phyloP scores from a whole-genome alignment of 1,139 yeast genomes.

The Kluyveromyces sp. region DNA sequence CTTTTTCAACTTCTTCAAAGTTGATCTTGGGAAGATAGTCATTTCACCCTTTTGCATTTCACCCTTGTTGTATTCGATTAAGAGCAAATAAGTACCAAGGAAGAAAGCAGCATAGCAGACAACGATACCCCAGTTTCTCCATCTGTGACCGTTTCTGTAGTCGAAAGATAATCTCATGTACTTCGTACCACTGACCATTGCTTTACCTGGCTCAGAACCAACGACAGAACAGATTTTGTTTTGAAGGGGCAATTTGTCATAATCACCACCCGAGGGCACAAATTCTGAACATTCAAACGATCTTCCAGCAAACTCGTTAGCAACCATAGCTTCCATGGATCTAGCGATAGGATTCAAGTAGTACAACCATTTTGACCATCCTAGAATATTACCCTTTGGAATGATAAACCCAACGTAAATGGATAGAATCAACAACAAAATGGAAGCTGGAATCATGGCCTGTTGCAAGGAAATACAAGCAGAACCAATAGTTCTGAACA shows the following conservation, averaged over 20 bases:
- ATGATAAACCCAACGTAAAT: conserved; percentile 62
- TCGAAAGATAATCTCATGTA: conserved; percentile 31
- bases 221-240: conserved; percentile 39
- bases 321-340: conserved; percentile 51
- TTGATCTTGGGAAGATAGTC: conserved; percentile 47
- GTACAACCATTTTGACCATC: conserved; percentile 65
- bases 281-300: conserved; percentile 35
- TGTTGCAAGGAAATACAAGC: conserved; percentile 43
- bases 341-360: conserved; percentile 57
- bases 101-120: conserved; percentile 51
- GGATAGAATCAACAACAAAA: conserved; percentile 44
- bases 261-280: conserved; percentile 31
- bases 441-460: conserved; percentile 57
- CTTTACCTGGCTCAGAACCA: conserved; percentile 33
- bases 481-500: conserved; percentile 58
- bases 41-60: conserved; percentile 70
- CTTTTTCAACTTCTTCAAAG: conserved; percentile 29
- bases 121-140: conserved; percentile 69
- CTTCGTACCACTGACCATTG: conserved; percentile 34
- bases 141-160: conserved; percentile 46
- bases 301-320: conserved; percentile 48
- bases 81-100: conserved; percentile 43
- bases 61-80: conserved; percentile 54
- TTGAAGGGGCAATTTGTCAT: conserved; percentile 31
- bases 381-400: conserved; percentile 50